phyloP scores from a whole-genome alignment of 2,329 filamentous ascomycete genomes.

The Tolypocladium tundrense region DNA sequence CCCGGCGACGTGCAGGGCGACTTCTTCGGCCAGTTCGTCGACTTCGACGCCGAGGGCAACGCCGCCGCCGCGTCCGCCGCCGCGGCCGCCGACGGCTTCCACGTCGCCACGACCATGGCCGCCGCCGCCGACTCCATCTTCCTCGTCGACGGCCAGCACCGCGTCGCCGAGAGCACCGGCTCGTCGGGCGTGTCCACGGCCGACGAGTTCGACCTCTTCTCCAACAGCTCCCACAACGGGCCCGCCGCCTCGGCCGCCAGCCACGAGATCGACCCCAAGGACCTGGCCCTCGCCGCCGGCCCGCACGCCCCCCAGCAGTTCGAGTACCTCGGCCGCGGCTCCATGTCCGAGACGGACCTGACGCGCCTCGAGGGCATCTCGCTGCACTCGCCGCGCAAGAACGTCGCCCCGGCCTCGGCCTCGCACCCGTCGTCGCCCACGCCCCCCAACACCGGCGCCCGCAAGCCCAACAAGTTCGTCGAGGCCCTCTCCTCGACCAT shows the following conservation, averaged over 20 bases:
- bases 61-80: constrained; percentile 10
- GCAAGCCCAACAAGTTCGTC: constrained; percentile 28
- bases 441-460: constrained; percentile 17
- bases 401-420: constrained; percentile 5
- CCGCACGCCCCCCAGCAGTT: constrained; percentile 9
- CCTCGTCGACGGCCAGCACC: constrained; percentile 10
- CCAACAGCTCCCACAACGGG: constrained; percentile 20
- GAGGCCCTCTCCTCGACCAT: constrained; percentile 30
- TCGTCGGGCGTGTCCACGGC: constrained; percentile 24
- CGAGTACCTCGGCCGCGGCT: constrained; percentile 19
- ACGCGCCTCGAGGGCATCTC: constrained; percentile 36
- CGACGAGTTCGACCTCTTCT: constrained; percentile 26
- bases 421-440: constrained; percentile 22
- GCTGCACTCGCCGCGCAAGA: constrained; percentile 26
- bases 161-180: constrained; percentile 16
- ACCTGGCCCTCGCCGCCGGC: constrained; percentile 12
- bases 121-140: constrained; percentile 16
- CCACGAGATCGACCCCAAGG: constrained; percentile 20
- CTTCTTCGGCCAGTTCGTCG: constrained; percentile 26
- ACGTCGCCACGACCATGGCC: constrained; percentile 12
- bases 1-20: constrained; percentile 19
- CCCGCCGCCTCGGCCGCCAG: constrained; percentile 12
- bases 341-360: constrained; percentile 38
- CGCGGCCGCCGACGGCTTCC: constrained; percentile 9
- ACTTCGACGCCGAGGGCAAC: constrained; percentile 21